Conservation (phyloP, 2,329 filamentous ascomycete species). For the Xylaria hypoxylon region DNA sequence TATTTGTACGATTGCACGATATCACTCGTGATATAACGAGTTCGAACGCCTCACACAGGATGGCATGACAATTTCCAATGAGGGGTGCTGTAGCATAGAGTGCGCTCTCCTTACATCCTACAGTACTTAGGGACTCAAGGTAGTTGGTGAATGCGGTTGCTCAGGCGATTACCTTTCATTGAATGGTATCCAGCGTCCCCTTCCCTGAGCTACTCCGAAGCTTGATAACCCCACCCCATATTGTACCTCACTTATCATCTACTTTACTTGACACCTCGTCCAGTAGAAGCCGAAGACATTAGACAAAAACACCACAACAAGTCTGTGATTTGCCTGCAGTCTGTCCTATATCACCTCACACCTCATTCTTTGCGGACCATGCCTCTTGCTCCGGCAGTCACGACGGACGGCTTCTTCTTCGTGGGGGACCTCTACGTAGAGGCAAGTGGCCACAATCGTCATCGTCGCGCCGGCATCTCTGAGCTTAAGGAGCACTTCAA, state of each 20-base stretch:
- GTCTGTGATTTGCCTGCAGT: not conserved
- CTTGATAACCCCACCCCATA: not conserved
- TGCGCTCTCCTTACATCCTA: too few species aligned
- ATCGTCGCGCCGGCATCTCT: constrained; percentile 57
- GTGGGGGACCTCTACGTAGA: constrained; percentile 59
- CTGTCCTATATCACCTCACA: not conserved
- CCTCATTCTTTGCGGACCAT: constrained; percentile 34
- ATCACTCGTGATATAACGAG: not conserved
- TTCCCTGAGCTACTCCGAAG: not conserved
- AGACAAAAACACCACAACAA: not conserved
- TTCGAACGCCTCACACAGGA: not conserved
- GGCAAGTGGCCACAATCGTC: constrained; percentile 56
- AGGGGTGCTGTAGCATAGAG: too few species aligned
- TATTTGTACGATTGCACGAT: not conserved
- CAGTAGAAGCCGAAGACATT: not conserved
- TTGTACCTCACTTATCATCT: not conserved
- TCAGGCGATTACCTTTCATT: not conserved
- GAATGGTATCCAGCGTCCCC: not conserved
- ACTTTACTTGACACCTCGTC: not conserved
- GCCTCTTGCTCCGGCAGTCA: constrained; percentile 48
- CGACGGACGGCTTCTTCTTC: constrained; percentile 57
- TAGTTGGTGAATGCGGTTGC: not conserved
- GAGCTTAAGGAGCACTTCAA: constrained; percentile 62
- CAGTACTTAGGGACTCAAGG: too few species aligned
- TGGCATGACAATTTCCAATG: too few species aligned